Evolutionary conservation across 768 basidiomycete species (phyloP).

Genomic region (Auriscalpium vulgare): DNA sequence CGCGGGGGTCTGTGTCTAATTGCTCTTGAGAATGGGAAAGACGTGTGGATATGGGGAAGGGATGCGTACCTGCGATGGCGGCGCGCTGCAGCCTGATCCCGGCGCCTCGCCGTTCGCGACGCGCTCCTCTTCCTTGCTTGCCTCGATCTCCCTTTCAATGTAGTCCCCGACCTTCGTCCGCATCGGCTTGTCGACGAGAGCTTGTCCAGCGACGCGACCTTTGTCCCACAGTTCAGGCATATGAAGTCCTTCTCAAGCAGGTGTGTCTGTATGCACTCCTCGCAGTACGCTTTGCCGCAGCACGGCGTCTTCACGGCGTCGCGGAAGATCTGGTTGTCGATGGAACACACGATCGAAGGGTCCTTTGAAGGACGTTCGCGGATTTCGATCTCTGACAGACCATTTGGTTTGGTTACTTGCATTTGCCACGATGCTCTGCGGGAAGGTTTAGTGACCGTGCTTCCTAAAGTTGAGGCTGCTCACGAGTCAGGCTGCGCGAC

Average conservation of each 20-base stretch:
- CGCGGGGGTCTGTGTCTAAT: slow-evolving; percentile 5
- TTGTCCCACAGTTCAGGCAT: slow-evolving; percentile 86
- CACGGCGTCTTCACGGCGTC: slow-evolving; percentile 96
- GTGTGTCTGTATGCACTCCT: slow-evolving; percentile 94
- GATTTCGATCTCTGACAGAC: slow-evolving; percentile 80
- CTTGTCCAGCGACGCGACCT: slow-evolving; percentile 84
- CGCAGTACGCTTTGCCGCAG: slow-evolving; percentile 86
- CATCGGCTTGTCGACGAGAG: slow-evolving; percentile 69
- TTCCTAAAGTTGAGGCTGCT: slow-evolving; percentile 26
- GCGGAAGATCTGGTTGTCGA: slow-evolving; percentile 89
- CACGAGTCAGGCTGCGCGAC: slow-evolving; percentile 95
- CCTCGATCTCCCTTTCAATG: slow-evolving; percentile 74
- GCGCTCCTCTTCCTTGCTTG: slow-evolving; percentile 53
- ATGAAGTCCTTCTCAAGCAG: slow-evolving; percentile 92
- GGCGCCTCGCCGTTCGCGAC: slow-evolving; percentile 6
- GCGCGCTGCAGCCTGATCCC: not conserved
- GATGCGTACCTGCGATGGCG: slow-evolving; percentile 3
- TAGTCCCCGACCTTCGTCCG: slow-evolving; percentile 75
- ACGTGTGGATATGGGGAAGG: not conserved
- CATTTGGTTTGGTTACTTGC: slow-evolving; percentile 72
- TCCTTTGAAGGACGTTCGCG: slow-evolving; percentile 84
- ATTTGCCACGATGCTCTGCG: slow-evolving; percentile 90
- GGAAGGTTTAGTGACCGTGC: not conserved
- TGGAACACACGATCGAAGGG: slow-evolving; percentile 71
- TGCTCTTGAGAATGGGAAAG: not conserved